Evolutionary conservation across 768 basidiomycete species (phyloP).

Genomic region (Sarcodon sp.): DNA sequence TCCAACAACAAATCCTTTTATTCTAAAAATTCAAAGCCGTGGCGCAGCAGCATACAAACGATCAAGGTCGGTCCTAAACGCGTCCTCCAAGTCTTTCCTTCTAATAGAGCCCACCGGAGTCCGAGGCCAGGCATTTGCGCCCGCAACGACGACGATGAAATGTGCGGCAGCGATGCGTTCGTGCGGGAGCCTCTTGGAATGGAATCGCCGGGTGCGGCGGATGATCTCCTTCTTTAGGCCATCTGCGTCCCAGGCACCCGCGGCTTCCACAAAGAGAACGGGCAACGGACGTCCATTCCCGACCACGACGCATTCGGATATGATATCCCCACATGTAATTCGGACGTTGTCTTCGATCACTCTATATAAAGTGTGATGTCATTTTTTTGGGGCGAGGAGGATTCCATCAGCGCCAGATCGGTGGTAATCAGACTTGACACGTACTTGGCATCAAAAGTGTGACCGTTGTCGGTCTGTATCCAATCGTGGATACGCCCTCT

Average conservation of each 20-base stretch:
- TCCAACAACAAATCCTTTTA: no score
- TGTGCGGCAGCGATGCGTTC: slow-evolving; percentile 53
- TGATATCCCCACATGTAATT: slow-evolving; percentile 41
- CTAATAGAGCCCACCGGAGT: slow-evolving; percentile 68
- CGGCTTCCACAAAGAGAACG: slow-evolving; percentile 52
- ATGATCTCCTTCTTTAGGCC: slow-evolving; percentile 52
- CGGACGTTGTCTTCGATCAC: slow-evolving; percentile 52
- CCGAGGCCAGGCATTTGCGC: slow-evolving; percentile 42
- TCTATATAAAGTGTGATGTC: slow-evolving; percentile 10
- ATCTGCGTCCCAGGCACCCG: slow-evolving; percentile 36
- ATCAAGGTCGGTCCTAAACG: slow-evolving; percentile 43
- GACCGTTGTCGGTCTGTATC: slow-evolving; percentile 64
- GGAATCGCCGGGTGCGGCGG: slow-evolving; percentile 53
- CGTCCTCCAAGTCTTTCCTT: slow-evolving; percentile 57
- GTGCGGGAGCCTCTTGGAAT: slow-evolving; percentile 56
- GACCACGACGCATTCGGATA: slow-evolving; percentile 59
- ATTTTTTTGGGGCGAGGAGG: neutral
- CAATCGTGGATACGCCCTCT: slow-evolving; percentile 67
- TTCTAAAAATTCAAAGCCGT: no score
- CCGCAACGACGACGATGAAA: slow-evolving; percentile 55
- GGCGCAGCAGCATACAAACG: slow-evolving; percentile 25
- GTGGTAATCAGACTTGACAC: neutral
- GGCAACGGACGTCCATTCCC: slow-evolving; percentile 62
- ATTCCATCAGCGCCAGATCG: neutral
- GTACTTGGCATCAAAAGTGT: slow-evolving; percentile 56